Conservation (phyloP, 495 filamentous ascomycete species). For the Xylaria scruposa region DNA sequence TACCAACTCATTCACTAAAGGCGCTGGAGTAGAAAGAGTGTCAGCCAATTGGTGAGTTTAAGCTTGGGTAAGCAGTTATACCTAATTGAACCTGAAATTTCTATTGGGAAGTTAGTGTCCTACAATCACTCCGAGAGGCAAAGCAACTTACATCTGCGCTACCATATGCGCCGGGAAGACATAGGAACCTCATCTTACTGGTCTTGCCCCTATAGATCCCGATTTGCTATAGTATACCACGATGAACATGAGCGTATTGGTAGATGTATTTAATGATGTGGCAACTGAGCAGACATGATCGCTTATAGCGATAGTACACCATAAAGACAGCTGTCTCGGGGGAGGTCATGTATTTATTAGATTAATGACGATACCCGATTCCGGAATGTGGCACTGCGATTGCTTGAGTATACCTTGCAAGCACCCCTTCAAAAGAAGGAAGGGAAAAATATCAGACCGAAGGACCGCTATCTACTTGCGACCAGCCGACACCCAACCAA, state of each 20-base stretch:
- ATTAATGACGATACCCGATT: neutral
- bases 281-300: neutral
- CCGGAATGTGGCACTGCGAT: neutral
- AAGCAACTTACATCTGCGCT: slow-evolving; percentile 55
- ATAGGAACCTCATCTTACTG: slow-evolving; percentile 50
- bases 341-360: neutral
- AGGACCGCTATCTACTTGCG: slow-evolving; percentile 3
- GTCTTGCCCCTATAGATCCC: slow-evolving; percentile 22
- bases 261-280: neutral
- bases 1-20: slow-evolving; percentile 53
- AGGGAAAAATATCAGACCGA: neutral
- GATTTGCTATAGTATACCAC: slow-evolving; percentile 14
- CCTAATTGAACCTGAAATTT: slow-evolving; percentile 62
- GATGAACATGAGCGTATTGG: neutral
- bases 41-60: neutral
- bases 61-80: slow-evolving; percentile 32
- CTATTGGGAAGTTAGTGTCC: slow-evolving; percentile 41
- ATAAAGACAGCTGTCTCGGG: slow-evolving; percentile 1
- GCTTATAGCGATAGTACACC: slow-evolving; percentile 23
- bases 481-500: neutral
- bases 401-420: neutral
- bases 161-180: slow-evolving; percentile 56
- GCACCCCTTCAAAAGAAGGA: neutral
- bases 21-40: slow-evolving; percentile 43
- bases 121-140: slow-evolving; percentile 4